Evolutionary conservation across 2,329 filamentous ascomycete genomes (phyloP).

Genomic region (Celoporthe dispersa): DNA sequence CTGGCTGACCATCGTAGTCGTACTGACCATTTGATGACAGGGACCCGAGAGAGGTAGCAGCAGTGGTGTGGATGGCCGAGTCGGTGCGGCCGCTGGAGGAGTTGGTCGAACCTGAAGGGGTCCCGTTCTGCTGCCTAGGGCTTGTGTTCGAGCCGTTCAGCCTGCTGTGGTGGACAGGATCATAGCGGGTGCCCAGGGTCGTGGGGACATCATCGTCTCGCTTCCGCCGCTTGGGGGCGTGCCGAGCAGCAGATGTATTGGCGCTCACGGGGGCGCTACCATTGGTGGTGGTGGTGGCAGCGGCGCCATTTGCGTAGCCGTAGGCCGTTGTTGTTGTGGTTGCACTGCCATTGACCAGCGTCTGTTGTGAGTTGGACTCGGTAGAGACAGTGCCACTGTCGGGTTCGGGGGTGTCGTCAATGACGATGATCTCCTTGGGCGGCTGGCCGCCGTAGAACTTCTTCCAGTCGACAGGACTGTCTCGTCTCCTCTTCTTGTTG

Average conservation of each 20-base stretch:
- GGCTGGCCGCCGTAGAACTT: constrained; percentile 83
- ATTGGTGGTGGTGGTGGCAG: not conserved
- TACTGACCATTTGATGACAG: constrained; percentile 65
- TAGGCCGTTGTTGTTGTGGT: constrained; percentile 31
- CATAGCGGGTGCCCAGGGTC: constrained; percentile 52
- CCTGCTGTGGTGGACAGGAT: constrained; percentile 72
- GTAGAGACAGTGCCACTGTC: constrained; percentile 45
- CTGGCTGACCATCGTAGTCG: constrained; percentile 68
- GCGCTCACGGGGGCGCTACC: constrained; percentile 31
- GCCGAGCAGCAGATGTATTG: constrained; percentile 42
- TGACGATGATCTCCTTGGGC: constrained; percentile 84
- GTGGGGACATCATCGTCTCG: constrained; percentile 58
- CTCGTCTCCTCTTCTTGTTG: constrained; percentile 57
- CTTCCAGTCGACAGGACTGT: constrained; percentile 71
- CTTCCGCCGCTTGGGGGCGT: constrained; percentile 75
- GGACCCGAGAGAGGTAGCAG: constrained; percentile 83
- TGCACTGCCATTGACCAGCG: constrained; percentile 40
- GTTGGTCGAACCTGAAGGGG: constrained; percentile 70
- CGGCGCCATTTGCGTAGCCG: constrained; percentile 37
- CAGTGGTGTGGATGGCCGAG: constrained; percentile 81
- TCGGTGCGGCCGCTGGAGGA: constrained; percentile 80
- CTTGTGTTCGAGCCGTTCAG: constrained; percentile 73
- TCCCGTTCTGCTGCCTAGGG: constrained; percentile 66
- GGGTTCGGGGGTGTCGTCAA: constrained; percentile 72
- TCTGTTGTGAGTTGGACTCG: constrained; percentile 43